Evolutionary conservation across 2,329 filamentous ascomycete species (phyloP), one percentile per base, ranked within the genome.

Genomic region (Scytalidium sp.): DNA sequence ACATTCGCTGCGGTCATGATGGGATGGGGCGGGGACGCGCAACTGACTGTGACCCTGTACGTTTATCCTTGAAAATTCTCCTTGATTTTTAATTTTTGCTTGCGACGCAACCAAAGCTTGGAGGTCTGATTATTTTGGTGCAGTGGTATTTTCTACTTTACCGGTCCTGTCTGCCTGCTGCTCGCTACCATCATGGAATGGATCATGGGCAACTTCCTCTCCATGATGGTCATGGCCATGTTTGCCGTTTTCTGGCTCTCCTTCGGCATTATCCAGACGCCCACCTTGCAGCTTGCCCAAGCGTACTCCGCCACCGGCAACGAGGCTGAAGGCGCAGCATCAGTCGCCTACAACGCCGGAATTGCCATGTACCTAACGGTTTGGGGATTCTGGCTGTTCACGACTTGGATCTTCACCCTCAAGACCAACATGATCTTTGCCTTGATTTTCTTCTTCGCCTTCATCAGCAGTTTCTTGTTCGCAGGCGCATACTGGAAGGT

Each of bases 191-290:
- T 78, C 9, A 76, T 76, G 50, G 72, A 77, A 46, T 78, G 74
- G 73, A 70, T 78, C 43, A 72, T 73, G 67, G 70, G 70, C n/a
- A 74, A 74, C 57, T 74, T 74, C 67, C 73, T 73, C 52, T 62
- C 69, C 1, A 77, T 77, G 74, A 75, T 75, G 69, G 72, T 75
- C 2, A 74, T 74, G 61, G 72, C 70, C 3, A 64, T 78, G 17
- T 78, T 78, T 53, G 64, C 68, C 41, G 72, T 78, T 61, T 78
- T 74, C 74, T 36, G 32, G 32, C 65, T 76, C 4, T 73, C 70
- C 2, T 77, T 79, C 56, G 75, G 74, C 21, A 56, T 76, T 46
- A 62, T 78, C 1, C 73, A 78, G 50, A 63, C 78, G 1, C 75
- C 75, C 0, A 74, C 71, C 0, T 67, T 76, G 2, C 68, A 71